Evolutionary conservation across 768 basidiomycete species (phyloP).

Genomic region (Russula olivacea): DNA sequence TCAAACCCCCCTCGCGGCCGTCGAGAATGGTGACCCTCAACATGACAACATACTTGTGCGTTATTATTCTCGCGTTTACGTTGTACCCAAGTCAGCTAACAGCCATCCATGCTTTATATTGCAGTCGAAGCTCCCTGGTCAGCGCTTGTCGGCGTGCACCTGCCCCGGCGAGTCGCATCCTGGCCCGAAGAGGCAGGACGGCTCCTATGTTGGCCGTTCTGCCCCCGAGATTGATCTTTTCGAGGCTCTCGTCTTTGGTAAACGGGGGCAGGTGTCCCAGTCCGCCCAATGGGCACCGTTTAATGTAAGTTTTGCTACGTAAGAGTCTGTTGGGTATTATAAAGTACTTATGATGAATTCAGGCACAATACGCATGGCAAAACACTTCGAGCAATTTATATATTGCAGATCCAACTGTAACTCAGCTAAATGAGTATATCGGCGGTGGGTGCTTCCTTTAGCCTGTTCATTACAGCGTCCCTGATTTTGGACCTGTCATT

Average conservation of each 20-base stretch:
- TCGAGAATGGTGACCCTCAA: slow-evolving; percentile 48
- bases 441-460: slow-evolving; percentile 42
- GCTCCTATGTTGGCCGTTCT: slow-evolving; percentile 66
- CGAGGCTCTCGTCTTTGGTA: slow-evolving; percentile 63
- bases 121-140: slow-evolving; percentile 70
- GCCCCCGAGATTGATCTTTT: slow-evolving; percentile 91
- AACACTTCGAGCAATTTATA: slow-evolving; percentile 56
- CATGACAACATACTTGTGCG: slow-evolving; percentile 40
- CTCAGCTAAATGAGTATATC: slow-evolving; percentile 53
- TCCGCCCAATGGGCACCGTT: slow-evolving; percentile 74
- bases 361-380: slow-evolving; percentile 62
- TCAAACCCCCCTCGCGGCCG: slow-evolving; percentile 61
- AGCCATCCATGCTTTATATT: not conserved
- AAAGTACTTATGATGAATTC: slow-evolving; percentile 36
- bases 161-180: slow-evolving; percentile 83
- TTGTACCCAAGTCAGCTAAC: not conserved
- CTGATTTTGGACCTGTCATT: not conserved
- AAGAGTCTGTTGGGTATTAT: not conserved
- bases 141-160: slow-evolving; percentile 82
- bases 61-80: slow-evolving; percentile 52
- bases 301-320: slow-evolving; percentile 7
- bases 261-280: slow-evolving; percentile 65
- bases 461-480: not conserved
- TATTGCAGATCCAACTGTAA: slow-evolving; percentile 50
- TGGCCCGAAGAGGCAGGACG: slow-evolving; percentile 72